phyloP scores from a whole-genome alignment of 1,139 yeast genomes.

The Magnusiomyces paraingens region DNA sequence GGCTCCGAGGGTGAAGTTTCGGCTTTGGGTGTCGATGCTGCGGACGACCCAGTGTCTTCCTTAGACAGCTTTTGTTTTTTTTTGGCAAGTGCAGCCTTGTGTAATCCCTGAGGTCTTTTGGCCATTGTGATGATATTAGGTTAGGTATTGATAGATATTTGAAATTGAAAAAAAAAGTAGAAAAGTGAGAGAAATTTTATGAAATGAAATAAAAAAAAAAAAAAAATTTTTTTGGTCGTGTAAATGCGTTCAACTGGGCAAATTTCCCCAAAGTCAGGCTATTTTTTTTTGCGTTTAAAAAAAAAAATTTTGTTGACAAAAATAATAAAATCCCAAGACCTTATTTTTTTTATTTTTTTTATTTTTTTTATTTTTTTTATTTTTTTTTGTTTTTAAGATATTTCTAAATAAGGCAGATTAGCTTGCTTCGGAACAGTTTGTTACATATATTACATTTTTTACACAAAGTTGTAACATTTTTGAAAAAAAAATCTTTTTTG shows the following conservation, averaged over 20 bases:
- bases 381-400: background rate
- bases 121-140: slow-evolving; percentile 23
- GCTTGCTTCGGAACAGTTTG: no score
- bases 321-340: no score
- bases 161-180: background rate
- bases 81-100: slow-evolving; percentile 53
- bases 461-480: no score
- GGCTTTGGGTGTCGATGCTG: slow-evolving; percentile 17
- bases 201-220: background rate
- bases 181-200: background rate
- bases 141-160: background rate
- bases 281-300: background rate
- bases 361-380: background rate
- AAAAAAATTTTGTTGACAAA: background rate
- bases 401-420: no score
- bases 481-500: no score
- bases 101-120: slow-evolving; percentile 77
- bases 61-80: slow-evolving; percentile 28
- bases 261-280: slow-evolving; percentile 3
- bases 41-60: slow-evolving; percentile 9
- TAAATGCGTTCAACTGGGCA: background rate
- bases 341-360: background rate
- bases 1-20: slow-evolving; percentile 19
- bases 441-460: no score
- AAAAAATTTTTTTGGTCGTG: background rate